Percentiles rank a stretch among this genome's conserved stretches.
Conservation (phyloP, 192 early-diverging fungal species). For the Backusella morwellensis region DNA sequence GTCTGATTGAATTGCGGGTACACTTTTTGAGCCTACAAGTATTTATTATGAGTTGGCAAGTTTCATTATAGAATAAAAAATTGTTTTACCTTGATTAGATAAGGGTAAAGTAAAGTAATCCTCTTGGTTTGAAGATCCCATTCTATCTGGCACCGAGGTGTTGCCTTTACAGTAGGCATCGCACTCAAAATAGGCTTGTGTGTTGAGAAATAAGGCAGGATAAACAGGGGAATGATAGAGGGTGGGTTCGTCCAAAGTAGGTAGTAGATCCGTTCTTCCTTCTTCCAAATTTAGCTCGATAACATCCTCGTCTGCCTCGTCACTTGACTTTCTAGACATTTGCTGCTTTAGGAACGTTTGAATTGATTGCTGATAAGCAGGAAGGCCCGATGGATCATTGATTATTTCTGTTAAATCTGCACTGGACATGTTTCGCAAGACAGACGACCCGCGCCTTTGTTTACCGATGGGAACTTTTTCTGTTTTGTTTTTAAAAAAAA, state of each 20-base stretch:
- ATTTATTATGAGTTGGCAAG: neutral
- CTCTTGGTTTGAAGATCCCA: neutral
- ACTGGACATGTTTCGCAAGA: constrained; percentile 11
- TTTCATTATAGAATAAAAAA: neutral
- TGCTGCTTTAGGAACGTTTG: constrained; percentile 6
- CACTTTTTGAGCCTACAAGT: neutral
- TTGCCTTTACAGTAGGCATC: neutral
- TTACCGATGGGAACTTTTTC: neutral
- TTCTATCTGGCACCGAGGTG: neutral
- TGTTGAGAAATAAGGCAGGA: constrained; percentile 15
- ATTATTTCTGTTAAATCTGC: constrained; percentile 1
- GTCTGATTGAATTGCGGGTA: neutral
- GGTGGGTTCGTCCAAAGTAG: neutral
- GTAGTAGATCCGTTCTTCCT: constrained; percentile 1
- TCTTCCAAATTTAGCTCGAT: constrained; percentile 11
- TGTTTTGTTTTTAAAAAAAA: neutral
- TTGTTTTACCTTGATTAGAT: neutral
- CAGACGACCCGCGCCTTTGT: constrained; percentile 10
- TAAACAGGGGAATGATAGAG: constrained; percentile 18
- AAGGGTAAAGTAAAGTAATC: constrained; percentile 1
- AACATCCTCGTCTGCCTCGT: constrained; percentile 14
- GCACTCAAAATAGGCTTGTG: neutral
- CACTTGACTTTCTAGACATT: neutral
- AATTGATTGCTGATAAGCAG: constrained; percentile 9
- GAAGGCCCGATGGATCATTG: neutral